Evolutionary conservation across 345 rosid genomes (phyloP), one percentile per base, ranked within the genome.

Genomic region (Stellera chamaejasme): DNA sequence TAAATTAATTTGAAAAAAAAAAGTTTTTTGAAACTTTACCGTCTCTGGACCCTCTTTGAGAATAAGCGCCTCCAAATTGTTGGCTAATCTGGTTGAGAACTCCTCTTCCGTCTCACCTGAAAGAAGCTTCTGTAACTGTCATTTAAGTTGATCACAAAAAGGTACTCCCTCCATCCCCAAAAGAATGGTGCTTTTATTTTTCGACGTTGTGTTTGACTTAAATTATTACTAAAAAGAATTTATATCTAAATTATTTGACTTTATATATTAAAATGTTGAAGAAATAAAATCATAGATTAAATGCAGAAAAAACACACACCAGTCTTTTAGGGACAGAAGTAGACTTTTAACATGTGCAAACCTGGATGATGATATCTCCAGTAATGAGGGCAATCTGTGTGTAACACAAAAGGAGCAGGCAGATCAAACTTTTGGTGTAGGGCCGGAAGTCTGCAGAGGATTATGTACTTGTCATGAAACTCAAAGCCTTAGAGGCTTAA

Each of bases 321-420:
- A n/a, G n/a, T n/a, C n/a, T n/a, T n/a, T n/a, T n/a, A n/a, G n/a
- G n/a, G n/a, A n/a, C n/a, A n/a, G n/a, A n/a, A n/a, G n/a, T 15
- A 43, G 52, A 59, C 19, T 45, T 54, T 16, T 47, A 44, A 57
- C 55, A 51, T 26, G 2, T 25, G n/a, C 52, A 51, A 68, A 93
- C 99, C 99, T 73, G 83, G 88, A 71, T 77, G 88, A 79, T 87
- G 97, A 72, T 63, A 79, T 54, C 97, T 90, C 96, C 99, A 90
- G 72, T 93, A 93, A 74, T 93, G 99, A 76, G 97, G 97, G 67
- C 99, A 93, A 73, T 93, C 95, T 11, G 97, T 85, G 56, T 93
- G 96, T 56, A 87, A 50, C 49, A 93, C 90, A 65, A 93, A 93
- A 14, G 96, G 97, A 56, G 95, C 95, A 9, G 99, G 97, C 62